Base-by-base conservation (phyloP, 1,139 yeast genomes). In the Casaregolazyma suthepensis region DNA sequence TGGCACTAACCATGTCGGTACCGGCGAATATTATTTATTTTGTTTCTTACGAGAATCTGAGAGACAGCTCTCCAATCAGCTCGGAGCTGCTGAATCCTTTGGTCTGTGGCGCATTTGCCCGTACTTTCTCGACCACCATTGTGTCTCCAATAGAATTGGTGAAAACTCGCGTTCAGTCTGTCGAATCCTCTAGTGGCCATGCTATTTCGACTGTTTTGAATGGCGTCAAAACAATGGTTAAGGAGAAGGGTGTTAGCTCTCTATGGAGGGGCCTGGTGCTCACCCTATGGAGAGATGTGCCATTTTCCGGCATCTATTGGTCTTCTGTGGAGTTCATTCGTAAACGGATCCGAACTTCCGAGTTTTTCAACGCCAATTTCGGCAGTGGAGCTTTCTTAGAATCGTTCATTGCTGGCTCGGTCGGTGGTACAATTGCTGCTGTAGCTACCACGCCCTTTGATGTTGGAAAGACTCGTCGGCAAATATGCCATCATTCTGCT, bases 231-330 rank as follows among this genome's bases (percentile, higher is more conserved):
- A 68, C 69, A 3, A 82, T 85, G 64, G 74, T 89, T 1, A 69
- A 71, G 44, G 62, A 68, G 1, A 76, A 79, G n/a, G 96, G 98
- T 0, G 57, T 80, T 1, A 66, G 72, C 1, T 78, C 91, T 0
- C 69, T 93, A 15, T 93, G 90, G 76, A 83, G 85, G 54, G 99
- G 99, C 0, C 73, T 94, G 38, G 82, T 86, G 46, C 77, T 93
- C 50, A 93, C 99, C 0, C 75, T 93, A 22, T 91, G 96, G 96
- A 77, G 99, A 69, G 99, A 93, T 67, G 98, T 91, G 0, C 99
- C 99, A 1, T 93, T 93, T 67, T 86, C 95, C 54, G 97, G 96
- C 1, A 83, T 93, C 2, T 93, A 93, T 69, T 93, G 99, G 99
- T 81, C 90, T 5, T 80, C 88, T 68, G 74, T 70, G 9, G 74